phyloP scores from a whole-genome alignment of 257 asterid genomes.

The Salvia hispanica region DNA sequence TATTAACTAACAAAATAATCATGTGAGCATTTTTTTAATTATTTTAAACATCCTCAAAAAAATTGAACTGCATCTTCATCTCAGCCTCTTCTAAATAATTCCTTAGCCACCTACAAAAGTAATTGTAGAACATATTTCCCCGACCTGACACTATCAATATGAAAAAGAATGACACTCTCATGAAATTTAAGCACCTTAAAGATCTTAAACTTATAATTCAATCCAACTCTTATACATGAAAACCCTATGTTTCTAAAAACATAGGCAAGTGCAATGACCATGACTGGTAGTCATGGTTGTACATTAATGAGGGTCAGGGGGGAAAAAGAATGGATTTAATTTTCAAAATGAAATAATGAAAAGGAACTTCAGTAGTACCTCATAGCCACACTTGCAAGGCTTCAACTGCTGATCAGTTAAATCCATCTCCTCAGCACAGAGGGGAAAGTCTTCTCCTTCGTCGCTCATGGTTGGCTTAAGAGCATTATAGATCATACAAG shows the following conservation, averaged over 20 bases:
- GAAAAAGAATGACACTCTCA: not conserved
- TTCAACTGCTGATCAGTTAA: conserved; percentile 96
- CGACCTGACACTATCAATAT: not conserved
- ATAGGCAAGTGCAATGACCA: not conserved
- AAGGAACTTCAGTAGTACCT: conserved; percentile 44
- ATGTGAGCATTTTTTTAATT: not conserved
- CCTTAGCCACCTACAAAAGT: not conserved
- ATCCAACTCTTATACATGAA: conserved; percentile 4
- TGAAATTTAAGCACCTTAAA: not conserved
- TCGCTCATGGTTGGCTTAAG: conserved; percentile 76
- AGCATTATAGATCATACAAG: conserved; percentile 19
- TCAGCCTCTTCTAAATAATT: conserved; percentile 10
- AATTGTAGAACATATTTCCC: not conserved
- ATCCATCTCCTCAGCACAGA: conserved; percentile 99
- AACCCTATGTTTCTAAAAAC: not conserved
- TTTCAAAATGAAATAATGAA: not conserved
- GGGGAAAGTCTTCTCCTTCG: conserved; percentile 93
- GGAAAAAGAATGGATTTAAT: not conserved
- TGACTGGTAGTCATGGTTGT: not conserved
- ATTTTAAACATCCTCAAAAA: not conserved
- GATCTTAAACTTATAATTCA: not conserved
- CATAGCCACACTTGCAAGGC: conserved; percentile 99
- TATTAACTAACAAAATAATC: not conserved
- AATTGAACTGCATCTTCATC: conserved; percentile 10
- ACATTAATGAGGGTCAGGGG: not conserved